These are phyloP conservation scores for Teratosphaeria gauchensis DNA, from an alignment of 2,329 filamentous ascomycete genomes.

Conservation along the genomic window DNA sequence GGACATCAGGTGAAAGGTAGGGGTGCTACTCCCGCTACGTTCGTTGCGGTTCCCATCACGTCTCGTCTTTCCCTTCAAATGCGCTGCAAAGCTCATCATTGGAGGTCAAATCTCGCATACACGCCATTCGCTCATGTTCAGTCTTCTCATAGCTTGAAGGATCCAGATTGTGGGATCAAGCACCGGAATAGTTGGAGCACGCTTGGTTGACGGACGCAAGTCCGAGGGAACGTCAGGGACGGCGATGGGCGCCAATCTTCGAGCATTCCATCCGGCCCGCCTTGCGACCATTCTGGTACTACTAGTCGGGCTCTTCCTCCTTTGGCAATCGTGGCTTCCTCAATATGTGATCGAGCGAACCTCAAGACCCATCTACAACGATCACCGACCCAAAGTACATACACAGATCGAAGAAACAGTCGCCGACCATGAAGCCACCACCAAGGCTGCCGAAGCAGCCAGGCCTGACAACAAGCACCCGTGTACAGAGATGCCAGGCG, in stretches of 20 bases:
- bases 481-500: slow-evolving; percentile 3
- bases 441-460: not conserved
- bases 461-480: not conserved
- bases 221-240: not conserved
- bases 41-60: not conserved
- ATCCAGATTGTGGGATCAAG: not conserved
- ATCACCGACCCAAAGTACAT: not conserved
- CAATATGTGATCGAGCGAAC: not conserved
- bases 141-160: too few species aligned
- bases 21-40: not conserved
- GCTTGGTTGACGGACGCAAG: not conserved
- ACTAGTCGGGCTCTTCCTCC: slow-evolving; percentile 2
- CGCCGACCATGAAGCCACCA: not conserved
- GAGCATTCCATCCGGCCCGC: slow-evolving; percentile 1
- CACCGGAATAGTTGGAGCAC: not conserved
- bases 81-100: not conserved
- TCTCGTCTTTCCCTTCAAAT: not conserved
- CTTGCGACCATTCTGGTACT: slow-evolving; percentile 1
- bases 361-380: not conserved
- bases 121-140: not conserved
- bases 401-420: not conserved
- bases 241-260: not conserved
- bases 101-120: not conserved
- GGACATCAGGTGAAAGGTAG: not conserved
- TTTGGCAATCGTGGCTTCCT: slow-evolving; percentile 1